Base-by-base conservation (phyloP, 2,329 filamentous ascomycete genomes). In the Fusarium nelsonii region DNA sequence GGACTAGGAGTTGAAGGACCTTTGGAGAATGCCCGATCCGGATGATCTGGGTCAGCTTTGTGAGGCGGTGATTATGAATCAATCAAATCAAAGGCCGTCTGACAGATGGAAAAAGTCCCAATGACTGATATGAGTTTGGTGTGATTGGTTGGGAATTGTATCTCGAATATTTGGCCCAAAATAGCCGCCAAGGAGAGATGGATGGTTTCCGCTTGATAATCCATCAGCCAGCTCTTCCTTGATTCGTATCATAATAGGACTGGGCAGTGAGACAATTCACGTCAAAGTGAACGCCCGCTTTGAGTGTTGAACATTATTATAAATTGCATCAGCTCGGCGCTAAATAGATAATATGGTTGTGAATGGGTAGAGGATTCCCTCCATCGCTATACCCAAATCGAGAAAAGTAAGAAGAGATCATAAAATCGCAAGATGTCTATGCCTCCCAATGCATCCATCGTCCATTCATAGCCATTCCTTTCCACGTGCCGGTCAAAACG, bases 381-480 rank as follows among this genome's bases (percentile, higher is more conserved):
- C 53, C 50, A 60, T 63, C 67, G 43, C 65, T 43, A 54, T 44
- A 46, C 23, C 51, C 49, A 46, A 67, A 61, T 23, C 23, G 23
- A 36, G 49, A 56, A 34, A 26, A 59, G 45, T 34, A 51, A 56
- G n/a, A 70, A 58, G 40, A 63, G 34, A 53, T 34, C 33, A 26
- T 45, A 43, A 62, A 53, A 33, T 45, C 44, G 58, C 28, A 43
- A n/a, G 36, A 44, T 36, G 44, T 57, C 58, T 68, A 55, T 71
- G 71, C 71, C 70, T 61, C 58, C 69, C n/a, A 59, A 72, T 73
- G 71, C 65, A 73, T 46, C 30, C 53, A 41, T 58, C 36, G 41
- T 63, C 43, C 54, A 39, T 26, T 56, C 59, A 52, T n/a, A 23
- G 57, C 49, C 68, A 28, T 69, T 67, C 49, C 43, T 49, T 63